Evolutionary conservation across 2,329 filamentous ascomycete species (phyloP).

Genomic region (Hypoxylon sp.): DNA sequence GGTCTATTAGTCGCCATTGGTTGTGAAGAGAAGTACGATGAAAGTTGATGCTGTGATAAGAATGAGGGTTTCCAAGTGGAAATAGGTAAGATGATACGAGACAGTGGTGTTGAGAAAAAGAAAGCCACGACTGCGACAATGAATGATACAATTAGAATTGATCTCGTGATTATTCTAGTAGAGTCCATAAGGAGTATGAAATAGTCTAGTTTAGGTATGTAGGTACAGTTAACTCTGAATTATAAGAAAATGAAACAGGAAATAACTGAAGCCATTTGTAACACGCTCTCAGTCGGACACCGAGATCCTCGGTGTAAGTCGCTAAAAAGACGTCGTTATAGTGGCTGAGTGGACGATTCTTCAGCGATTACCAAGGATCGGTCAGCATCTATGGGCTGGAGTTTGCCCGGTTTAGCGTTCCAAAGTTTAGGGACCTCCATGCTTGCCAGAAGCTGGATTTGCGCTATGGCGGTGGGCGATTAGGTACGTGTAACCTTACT

Average conservation of each 20-base stretch:
- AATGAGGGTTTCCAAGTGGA: constrained; percentile 41
- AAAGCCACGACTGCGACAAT: constrained; percentile 49
- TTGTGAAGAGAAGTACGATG: constrained; percentile 19
- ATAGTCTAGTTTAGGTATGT: background rate
- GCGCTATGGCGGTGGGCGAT: background rate
- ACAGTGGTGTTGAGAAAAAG: constrained; percentile 44
- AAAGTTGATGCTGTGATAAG: constrained; percentile 30
- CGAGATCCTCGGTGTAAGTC: constrained; percentile 18
- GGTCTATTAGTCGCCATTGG: constrained; percentile 52
- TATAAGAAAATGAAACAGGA: constrained; percentile 2
- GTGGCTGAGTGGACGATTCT: constrained; percentile 29
- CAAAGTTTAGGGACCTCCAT: background rate
- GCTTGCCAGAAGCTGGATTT: constrained; percentile 1
- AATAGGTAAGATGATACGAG: constrained; percentile 40
- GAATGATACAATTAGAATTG: constrained; percentile 43
- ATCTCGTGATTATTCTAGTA: constrained; percentile 23
- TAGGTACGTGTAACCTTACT: background rate
- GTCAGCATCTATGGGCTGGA: constrained; percentile 45
- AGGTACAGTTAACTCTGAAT: background rate
- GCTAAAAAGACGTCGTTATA: constrained; percentile 17
- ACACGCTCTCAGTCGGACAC: constrained; percentile 12
- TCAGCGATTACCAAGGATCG: constrained; percentile 53
- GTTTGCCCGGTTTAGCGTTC: background rate
- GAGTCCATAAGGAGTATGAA: constrained; percentile 28
- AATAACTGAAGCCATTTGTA: constrained; percentile 31